phyloP scores from a whole-genome alignment of 2,329 filamentous ascomycete species.

The Botryotinia narcissicola region DNA sequence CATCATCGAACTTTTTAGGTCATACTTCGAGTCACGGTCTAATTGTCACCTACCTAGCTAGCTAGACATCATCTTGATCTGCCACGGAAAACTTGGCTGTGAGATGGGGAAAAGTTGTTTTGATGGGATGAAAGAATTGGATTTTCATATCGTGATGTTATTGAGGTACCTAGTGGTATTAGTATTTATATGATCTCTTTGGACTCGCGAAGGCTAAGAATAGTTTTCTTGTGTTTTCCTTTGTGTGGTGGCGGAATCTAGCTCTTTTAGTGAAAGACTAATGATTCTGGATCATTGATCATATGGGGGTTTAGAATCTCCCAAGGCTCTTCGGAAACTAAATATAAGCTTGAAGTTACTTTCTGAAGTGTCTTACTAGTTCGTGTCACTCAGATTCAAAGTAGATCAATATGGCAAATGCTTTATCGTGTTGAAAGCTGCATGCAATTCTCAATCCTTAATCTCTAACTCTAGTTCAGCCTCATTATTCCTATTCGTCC shows the following conservation, averaged over 20 bases:
- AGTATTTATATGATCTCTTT: neutral
- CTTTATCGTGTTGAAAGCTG: neutral
- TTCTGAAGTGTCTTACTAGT: neutral
- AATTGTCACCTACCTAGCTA: neutral
- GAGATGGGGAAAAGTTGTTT: neutral
- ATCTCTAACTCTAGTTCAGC: neutral
- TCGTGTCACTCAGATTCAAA: neutral
- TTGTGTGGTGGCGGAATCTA: neutral
- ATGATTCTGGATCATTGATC: neutral
- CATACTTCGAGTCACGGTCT: neutral
- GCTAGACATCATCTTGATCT: neutral
- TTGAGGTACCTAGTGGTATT: conserved; percentile 10
- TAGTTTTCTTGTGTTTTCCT: neutral
- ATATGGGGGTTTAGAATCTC: too few relatives aligned
- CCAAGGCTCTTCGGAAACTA: neutral
- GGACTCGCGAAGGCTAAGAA: neutral
- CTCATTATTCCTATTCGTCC: neutral
- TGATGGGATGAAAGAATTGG: neutral
- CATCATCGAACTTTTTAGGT: conserved; percentile 8
- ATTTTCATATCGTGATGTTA: neutral
- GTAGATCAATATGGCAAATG: neutral
- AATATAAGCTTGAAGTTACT: neutral
- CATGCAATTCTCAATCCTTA: neutral
- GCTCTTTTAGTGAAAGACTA: neutral
- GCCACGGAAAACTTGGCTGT: neutral